Conservation (phyloP, 331 rosid species). For the Telfairia occidentalis region DNA sequence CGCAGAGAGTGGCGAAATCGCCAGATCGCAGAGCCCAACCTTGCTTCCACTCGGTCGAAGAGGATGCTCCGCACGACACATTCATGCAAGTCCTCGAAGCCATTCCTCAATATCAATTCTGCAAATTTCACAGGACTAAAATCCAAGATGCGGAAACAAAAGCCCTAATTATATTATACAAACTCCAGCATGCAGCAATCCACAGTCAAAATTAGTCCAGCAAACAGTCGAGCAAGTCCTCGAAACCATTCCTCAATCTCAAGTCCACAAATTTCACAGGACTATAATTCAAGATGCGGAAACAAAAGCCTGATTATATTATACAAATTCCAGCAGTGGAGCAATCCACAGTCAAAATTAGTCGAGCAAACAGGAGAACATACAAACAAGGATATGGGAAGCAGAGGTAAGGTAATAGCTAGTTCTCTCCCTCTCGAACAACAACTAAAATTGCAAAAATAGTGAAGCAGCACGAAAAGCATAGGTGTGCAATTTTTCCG, state of each 20-base stretch:
- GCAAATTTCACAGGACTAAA: conserved; percentile 13
- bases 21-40: conserved; percentile 98
- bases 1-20: conserved; percentile 75
- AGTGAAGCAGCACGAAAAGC: not conserved
- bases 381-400: not conserved
- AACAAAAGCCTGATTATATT: conserved; percentile 30
- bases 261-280: conserved; percentile 24
- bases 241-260: conserved; percentile 53
- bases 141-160: not conserved
- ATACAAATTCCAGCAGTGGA: conserved; percentile 10
- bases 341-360: conserved; percentile 2
- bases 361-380: conserved; percentile 3
- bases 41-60: conserved; percentile 58
- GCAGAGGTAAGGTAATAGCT: conserved; percentile 14
- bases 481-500: not conserved
- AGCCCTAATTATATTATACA: conserved; percentile 35
- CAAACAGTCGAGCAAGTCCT: conserved; percentile 62
- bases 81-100: conserved; percentile 65
- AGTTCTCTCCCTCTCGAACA: conserved; percentile 1
- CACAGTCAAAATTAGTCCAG: conserved; percentile 2
- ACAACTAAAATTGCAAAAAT: not conserved
- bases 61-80: conserved; percentile 47
- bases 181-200: conserved; percentile 9
- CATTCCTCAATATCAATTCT: conserved; percentile 51
- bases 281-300: not conserved